Evolutionary conservation across 2,329 filamentous ascomycete genomes (phyloP).

Genomic region (Fusarium sp.): DNA sequence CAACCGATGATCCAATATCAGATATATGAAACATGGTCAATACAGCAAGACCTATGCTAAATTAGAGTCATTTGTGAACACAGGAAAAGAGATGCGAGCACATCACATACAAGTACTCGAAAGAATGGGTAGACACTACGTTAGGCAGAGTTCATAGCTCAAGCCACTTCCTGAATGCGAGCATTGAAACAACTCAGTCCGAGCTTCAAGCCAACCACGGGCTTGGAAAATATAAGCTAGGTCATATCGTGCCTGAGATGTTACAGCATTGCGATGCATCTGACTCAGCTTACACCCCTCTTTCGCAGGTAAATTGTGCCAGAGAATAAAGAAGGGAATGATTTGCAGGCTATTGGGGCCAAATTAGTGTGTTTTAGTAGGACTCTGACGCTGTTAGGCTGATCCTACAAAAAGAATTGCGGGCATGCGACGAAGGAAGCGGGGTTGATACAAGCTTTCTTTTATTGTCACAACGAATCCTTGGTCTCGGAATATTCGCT

Average conservation of each 20-base stretch:
- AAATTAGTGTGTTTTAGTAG: background rate
- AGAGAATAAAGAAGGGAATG: background rate
- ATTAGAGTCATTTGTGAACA: no score
- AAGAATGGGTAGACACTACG: background rate
- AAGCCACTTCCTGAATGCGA: background rate
- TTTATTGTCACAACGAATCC: background rate
- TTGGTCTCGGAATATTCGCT: background rate
- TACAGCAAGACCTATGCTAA: no score
- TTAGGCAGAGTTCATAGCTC: background rate
- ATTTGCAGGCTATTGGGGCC: background rate
- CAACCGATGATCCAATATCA: background rate
- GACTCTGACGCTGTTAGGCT: background rate
- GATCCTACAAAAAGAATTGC: background rate
- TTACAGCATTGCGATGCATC: background rate
- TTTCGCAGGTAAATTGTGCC: background rate
- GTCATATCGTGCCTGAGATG: background rate
- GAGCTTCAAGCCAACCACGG: background rate
- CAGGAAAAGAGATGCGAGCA: background rate
- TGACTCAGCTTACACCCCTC: conserved; percentile 9
- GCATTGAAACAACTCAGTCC: background rate
- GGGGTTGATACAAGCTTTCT: background rate
- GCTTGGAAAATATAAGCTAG: background rate
- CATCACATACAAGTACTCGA: background rate
- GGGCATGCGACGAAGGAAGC: background rate
- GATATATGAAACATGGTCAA: background rate